These are phyloP conservation scores for Melastoma candidum DNA, from an alignment of 441 rosid species.

Conservation along the genomic window DNA sequence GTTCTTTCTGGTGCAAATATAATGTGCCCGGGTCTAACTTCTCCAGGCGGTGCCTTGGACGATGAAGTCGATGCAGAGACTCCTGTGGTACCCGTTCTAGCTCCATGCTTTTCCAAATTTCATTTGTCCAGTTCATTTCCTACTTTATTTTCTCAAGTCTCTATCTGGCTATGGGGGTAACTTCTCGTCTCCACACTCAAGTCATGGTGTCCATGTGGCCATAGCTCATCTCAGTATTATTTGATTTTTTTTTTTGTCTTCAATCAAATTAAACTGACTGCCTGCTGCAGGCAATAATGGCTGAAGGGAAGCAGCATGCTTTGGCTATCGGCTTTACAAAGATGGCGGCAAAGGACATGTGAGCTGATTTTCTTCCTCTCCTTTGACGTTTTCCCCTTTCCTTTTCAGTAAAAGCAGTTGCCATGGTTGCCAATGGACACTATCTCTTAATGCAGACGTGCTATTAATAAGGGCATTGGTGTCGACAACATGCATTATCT, in stretches of 20 bases:
- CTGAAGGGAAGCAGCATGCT: slow-evolving; percentile 97
- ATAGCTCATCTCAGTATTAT: not conserved
- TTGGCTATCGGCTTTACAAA: slow-evolving; percentile 96
- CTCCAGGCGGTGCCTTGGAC: slow-evolving; percentile 92
- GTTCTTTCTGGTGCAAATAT: slow-evolving; percentile 97
- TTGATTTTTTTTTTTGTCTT: not conserved
- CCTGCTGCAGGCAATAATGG: slow-evolving; percentile 79
- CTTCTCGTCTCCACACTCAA: not conserved
- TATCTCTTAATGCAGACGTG: slow-evolving; percentile 33
- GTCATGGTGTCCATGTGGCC: not conserved
- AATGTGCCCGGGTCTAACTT: slow-evolving; percentile 99
- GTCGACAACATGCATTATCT: slow-evolving; percentile 98
- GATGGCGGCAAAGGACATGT: slow-evolving; percentile 98
- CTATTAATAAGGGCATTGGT: slow-evolving; percentile 93
- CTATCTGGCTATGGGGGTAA: no score
- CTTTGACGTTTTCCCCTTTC: not conserved
- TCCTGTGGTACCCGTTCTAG: slow-evolving; percentile 62
- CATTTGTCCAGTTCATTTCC: not conserved
- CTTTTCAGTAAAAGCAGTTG: slow-evolving; percentile 1
- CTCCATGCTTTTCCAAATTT: not conserved
- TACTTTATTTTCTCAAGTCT: not conserved
- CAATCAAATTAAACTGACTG: slow-evolving; percentile 15
- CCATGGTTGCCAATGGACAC: slow-evolving; percentile 2
- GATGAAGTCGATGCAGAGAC: slow-evolving; percentile 82
- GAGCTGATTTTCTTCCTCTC: slow-evolving; percentile 23